Percentiles rank a stretch among this genome's conserved stretches.
Evolutionary conservation across 1,139 yeast species (phyloP).

Genomic region (Petasospora fabianii): DNA sequence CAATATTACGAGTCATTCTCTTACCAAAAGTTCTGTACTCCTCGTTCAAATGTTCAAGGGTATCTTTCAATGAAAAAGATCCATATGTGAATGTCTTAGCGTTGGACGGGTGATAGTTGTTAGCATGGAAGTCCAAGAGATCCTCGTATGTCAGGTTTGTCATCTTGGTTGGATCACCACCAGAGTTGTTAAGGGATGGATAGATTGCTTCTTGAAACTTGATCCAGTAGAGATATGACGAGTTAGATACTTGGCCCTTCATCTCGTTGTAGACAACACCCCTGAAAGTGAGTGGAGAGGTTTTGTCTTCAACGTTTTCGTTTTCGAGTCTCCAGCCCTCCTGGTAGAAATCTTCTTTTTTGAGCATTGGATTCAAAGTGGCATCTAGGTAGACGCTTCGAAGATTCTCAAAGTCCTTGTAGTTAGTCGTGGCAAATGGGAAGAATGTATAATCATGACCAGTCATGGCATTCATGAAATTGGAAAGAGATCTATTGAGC

Average conservation of each 20-base stretch:
- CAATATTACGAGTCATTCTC: slow-evolving; percentile 31
- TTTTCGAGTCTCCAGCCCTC: slow-evolving; percentile 98
- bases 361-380: slow-evolving; percentile 75
- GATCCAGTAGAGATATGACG: slow-evolving; percentile 81
- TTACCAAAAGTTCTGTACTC: slow-evolving; percentile 54
- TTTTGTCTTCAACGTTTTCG: slow-evolving; percentile 51
- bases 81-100: slow-evolving; percentile 89
- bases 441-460: slow-evolving; percentile 94
- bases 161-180: slow-evolving; percentile 88
- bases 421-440: slow-evolving; percentile 93
- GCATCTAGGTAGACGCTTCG: slow-evolving; percentile 89
- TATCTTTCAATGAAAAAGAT: slow-evolving; percentile 58
- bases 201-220: slow-evolving; percentile 82
- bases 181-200: slow-evolving; percentile 82
- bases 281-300: slow-evolving; percentile 67
- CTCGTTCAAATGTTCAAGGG: slow-evolving; percentile 54
- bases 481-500: slow-evolving; percentile 84
- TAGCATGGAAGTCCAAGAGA: slow-evolving; percentile 66
- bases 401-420: slow-evolving; percentile 73
- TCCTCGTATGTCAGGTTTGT: slow-evolving; percentile 73
- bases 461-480: slow-evolving; percentile 99
- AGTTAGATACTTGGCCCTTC: slow-evolving; percentile 95
- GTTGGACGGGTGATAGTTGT: slow-evolving; percentile 86
- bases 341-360: slow-evolving; percentile 80
- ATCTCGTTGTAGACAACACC: slow-evolving; percentile 98